phyloP scores from a whole-genome alignment of 2,329 filamentous ascomycete species.

The Colletotrichum shisoi region DNA sequence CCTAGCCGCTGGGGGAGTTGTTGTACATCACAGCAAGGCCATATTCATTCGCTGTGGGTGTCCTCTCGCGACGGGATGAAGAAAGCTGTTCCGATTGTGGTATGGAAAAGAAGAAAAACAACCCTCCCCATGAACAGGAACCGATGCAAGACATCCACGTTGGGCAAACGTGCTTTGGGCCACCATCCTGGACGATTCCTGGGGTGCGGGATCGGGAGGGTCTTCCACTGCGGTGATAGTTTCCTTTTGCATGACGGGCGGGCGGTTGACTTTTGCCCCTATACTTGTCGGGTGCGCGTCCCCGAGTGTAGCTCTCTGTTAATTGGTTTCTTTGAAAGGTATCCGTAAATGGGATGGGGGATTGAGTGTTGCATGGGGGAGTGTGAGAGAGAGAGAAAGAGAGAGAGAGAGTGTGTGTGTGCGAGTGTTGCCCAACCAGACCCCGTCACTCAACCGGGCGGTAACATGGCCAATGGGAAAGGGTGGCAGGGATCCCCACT shows the following conservation, averaged over 20 bases:
- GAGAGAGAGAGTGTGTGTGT: not conserved
- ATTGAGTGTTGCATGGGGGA: constrained; percentile 29
- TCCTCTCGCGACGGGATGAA: not conserved
- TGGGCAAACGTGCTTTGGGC: constrained; percentile 13
- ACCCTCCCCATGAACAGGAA: not conserved
- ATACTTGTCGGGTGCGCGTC: constrained; percentile 7
- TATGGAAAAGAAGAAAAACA: not conserved
- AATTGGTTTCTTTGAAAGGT: not conserved
- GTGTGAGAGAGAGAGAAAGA: not conserved
- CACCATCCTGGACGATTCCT: constrained; percentile 13
- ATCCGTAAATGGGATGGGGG: constrained; percentile 9
- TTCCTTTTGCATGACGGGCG: constrained; percentile 16
- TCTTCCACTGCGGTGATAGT: constrained; percentile 20
- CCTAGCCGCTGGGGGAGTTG: not conserved
- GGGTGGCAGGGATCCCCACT: constrained; percentile 23
- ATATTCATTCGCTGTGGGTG: not conserved
- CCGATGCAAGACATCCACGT: constrained; percentile 14
- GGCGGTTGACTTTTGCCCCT: constrained; percentile 10
- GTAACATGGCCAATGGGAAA: constrained; percentile 46
- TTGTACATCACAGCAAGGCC: not conserved
- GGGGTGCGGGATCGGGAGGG: constrained; percentile 21
- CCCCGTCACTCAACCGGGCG: constrained; percentile 47
- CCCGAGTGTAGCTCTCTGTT: constrained; percentile 24
- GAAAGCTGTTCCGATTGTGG: not conserved
- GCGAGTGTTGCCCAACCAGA: constrained; percentile 39